Base-by-base conservation (phyloP, 2,329 filamentous ascomycete species). In the Mycosphaerella arachidis region DNA sequence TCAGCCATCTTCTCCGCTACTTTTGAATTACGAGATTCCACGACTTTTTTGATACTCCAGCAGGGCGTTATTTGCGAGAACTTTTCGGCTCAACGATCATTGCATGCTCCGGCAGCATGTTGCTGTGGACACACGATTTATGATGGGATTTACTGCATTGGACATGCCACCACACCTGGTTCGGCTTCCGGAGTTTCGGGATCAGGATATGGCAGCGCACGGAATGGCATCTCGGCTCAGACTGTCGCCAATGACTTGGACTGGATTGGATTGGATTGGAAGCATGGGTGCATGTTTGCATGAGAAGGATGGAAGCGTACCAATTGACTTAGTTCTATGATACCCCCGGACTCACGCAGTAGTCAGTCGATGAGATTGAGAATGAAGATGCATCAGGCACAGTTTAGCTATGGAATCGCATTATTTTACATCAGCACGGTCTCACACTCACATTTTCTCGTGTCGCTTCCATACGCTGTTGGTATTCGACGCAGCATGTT, bases 31-130 rank as follows among this genome's bases (percentile, higher is more conserved):
- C 35, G n/a, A 55, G 18, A 51, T 12, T 56, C 53, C 29, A 55
- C 33, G 24, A 18, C 40, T 16, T 40, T 40, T 35, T 37, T 56
- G 33, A 46, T 18, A 18, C 31, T 56, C 7, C n/a, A 55, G 53
- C 37, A 55, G 4, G 53, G 53, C 40, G 37, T 55, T 48, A 9
- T 35, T 57, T 50, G 29, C 55, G 13, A 48, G 24, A 37, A 58
- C 20, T 40, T 48, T 50, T 54, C 33, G 52, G 40, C 40, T 43
- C 16, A 43, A 56, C 52, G 56, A 55, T 13, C 40, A 43, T 40
- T 37, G 60, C 57, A 48, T 45, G 54, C 60, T 63, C 60, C 48
- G 59, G 59, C 53, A 62, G 59, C 53, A 43, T 43, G 40, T 24
- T 37, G 55, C 55, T 50, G 48, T 48, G 35, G 16, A 43, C 40